phyloP scores from a whole-genome alignment of 495 filamentous ascomycete genomes.

The Parathielavia hyrcaniae region DNA sequence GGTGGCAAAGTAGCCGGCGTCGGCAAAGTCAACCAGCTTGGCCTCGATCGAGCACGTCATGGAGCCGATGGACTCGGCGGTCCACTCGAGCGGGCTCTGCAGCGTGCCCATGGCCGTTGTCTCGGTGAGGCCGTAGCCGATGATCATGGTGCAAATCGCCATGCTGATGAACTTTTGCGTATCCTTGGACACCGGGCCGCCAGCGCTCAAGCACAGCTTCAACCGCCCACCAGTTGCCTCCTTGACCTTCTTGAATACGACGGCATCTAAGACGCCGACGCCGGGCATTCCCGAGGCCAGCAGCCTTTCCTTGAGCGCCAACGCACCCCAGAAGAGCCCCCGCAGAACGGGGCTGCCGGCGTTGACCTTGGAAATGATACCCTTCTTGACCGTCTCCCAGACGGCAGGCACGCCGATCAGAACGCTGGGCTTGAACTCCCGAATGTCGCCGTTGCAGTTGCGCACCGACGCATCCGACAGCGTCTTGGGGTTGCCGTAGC shows the following conservation, averaged over 20 bases:
- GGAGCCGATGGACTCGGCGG: conserved; percentile 70
- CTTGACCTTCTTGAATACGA: conserved; percentile 88
- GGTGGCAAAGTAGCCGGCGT: conserved; percentile 82
- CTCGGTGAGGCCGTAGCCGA: conserved; percentile 94
- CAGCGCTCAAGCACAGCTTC: conserved; percentile 78
- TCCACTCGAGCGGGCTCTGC: conserved; percentile 88
- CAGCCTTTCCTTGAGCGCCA: conserved; percentile 76
- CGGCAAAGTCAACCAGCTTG: conserved; percentile 92
- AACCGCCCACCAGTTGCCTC: conserved; percentile 80
- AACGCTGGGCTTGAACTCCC: conserved; percentile 85
- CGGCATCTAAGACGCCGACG: conserved; percentile 59
- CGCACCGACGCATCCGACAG: conserved; percentile 83
- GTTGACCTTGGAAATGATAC: conserved; percentile 81
- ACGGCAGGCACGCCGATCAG: conserved; percentile 94
- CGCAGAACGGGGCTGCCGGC: conserved; percentile 63
- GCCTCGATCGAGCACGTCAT: conserved; percentile 77
- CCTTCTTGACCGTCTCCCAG: conserved; percentile 98
- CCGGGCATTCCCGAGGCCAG: conserved; percentile 72
- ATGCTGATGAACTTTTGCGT: conserved; percentile 84
- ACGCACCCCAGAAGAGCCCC: conserved; percentile 88
- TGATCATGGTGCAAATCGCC: conserved; percentile 82
- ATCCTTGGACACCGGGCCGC: conserved; percentile 78
- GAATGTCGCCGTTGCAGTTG: conserved; percentile 93
- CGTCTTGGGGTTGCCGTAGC: conserved; percentile 91
- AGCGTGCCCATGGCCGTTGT: conserved; percentile 90